Conservation (phyloP, 768 basidiomycete genomes). For the Auriscalpium vulgare region DNA sequence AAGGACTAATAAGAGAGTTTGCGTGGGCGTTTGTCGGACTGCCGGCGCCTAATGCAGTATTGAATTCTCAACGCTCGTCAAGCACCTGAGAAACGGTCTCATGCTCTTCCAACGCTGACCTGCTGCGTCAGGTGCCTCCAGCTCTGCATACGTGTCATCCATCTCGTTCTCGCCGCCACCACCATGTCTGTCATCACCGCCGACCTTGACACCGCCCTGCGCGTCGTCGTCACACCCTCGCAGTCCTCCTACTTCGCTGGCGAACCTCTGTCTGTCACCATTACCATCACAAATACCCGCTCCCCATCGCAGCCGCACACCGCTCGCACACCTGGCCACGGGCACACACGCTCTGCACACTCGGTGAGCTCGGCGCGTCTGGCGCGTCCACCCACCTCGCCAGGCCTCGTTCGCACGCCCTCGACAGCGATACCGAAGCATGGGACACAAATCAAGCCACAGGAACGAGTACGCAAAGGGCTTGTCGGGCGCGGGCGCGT, state of each 20-base stretch:
- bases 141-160: too few species aligned
- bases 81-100: too few species aligned
- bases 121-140: too few species aligned
- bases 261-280: conserved; percentile 75
- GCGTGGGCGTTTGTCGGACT: too few species aligned
- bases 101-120: too few species aligned
- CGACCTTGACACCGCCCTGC: conserved; percentile 26
- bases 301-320: conserved; percentile 37
- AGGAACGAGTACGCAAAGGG: conserved; percentile 33
- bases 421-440: conserved; percentile 25
- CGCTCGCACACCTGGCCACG: conserved; percentile 22
- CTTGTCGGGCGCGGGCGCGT: conserved; percentile 39
- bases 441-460: conserved; percentile 1
- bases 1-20: too few species aligned
- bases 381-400: conserved; percentile 76
- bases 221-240: conserved; percentile 67
- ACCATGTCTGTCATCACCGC: not conserved
- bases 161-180: not conserved
- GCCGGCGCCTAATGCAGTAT: too few species aligned
- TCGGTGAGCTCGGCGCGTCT: conserved; percentile 80
- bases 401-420: conserved; percentile 47
- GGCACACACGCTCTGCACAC: conserved; percentile 67
- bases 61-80: too few species aligned
- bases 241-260: conserved; percentile 93
- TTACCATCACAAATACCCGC: conserved; percentile 82